phyloP scores from a whole-genome alignment of 306 rosid genomes.

The Dryas drummondii region DNA sequence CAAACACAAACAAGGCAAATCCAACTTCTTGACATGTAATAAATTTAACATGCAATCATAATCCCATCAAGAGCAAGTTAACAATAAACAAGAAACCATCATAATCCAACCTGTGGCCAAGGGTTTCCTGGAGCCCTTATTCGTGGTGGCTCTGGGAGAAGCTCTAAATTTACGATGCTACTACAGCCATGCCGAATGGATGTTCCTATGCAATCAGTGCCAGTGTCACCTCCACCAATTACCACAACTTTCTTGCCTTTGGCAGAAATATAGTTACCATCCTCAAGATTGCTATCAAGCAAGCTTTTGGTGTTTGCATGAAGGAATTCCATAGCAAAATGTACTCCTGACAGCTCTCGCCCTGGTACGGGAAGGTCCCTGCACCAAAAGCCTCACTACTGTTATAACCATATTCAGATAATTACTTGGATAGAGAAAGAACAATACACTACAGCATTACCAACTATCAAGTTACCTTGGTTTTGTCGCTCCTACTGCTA shows the following conservation, averaged over 20 bases:
- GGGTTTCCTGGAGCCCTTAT: constrained; percentile 96
- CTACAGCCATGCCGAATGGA: constrained; percentile 94
- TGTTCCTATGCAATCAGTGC: constrained; percentile 98
- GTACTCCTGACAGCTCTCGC: constrained; percentile 84
- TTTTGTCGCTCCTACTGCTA: constrained; percentile 95
- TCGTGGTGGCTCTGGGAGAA: constrained; percentile 81
- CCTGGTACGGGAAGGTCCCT: constrained; percentile 99
- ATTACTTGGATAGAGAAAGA: neutral
- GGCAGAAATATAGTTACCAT: constrained; percentile 88
- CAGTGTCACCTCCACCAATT: constrained; percentile 99
- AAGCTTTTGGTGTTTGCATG: constrained; percentile 95
- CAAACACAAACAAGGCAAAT: no score
- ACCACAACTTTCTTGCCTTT: constrained; percentile 92
- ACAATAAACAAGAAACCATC: neutral
- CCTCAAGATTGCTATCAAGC: constrained; percentile 84
- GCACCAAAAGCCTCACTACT: constrained; percentile 11
- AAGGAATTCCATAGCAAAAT: constrained; percentile 98
- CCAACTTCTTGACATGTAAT: no score
- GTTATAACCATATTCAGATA: neutral
- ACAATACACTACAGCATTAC: neutral
- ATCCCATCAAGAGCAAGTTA: constrained; percentile 3
- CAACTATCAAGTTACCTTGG: constrained; percentile 60
- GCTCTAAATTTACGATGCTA: constrained; percentile 54
- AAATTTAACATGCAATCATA: neutral
- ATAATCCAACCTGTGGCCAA: constrained; percentile 81